Conservation (phyloP, 495 filamentous ascomycete species). For the Xylaria telfairii region DNA sequence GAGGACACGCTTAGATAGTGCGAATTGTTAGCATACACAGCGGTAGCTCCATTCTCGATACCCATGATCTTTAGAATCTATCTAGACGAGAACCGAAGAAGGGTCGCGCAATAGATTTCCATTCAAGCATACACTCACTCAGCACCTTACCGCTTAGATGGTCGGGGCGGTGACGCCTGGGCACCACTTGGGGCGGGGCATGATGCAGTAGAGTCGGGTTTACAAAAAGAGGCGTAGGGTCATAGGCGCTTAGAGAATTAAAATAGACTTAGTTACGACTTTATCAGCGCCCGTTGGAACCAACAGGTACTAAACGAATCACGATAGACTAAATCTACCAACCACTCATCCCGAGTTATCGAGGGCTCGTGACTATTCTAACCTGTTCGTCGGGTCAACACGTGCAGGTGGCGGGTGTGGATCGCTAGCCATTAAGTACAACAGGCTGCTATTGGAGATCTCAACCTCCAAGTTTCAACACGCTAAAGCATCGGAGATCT, state of each 20-base stretch:
- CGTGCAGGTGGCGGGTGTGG: conserved; percentile 3
- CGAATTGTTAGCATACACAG: conserved; percentile 18
- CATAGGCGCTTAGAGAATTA: conserved; percentile 12
- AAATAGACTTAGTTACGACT: conserved; percentile 5
- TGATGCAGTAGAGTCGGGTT: not conserved
- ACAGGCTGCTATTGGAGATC: conserved; percentile 17
- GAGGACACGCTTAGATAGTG: not conserved
- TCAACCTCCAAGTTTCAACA: not conserved
- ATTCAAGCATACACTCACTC: not conserved
- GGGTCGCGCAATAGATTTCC: conserved; percentile 12
- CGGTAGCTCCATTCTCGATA: conserved; percentile 11
- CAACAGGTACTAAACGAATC: not conserved
- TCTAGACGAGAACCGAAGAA: conserved; percentile 5
- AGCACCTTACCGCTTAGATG: not conserved
- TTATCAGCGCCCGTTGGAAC: not conserved
- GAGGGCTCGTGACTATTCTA: not conserved
- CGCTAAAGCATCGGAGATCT: conserved; percentile 17
- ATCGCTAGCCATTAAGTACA: not conserved
- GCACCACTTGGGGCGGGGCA: not conserved
- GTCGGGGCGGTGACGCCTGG: not conserved
- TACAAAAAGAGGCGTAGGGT: not conserved
- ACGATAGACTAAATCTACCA: not conserved
- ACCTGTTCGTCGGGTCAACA: conserved; percentile 8
- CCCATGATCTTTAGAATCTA: conserved; percentile 13
- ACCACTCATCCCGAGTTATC: not conserved